These are phyloP conservation scores for Rhynchospora tenuis DNA, from an alignment of 176 grass and related monocot genomes.

Conservation along the genomic window DNA sequence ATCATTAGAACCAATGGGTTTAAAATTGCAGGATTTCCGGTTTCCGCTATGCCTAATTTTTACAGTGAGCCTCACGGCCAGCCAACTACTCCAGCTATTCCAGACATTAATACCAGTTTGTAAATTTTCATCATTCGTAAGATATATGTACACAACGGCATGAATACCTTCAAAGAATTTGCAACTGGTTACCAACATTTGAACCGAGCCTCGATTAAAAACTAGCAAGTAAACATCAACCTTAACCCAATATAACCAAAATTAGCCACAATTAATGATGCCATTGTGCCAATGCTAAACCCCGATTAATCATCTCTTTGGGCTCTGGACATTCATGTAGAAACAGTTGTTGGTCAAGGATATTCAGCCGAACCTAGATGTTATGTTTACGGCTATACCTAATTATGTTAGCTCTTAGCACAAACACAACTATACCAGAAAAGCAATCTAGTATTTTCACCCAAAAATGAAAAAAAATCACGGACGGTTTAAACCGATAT, in stretches of 20 bases:
- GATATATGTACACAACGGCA: not conserved
- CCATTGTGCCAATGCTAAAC: not conserved
- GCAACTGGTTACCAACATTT: not conserved
- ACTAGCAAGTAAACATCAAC: not conserved
- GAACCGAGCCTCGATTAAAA: not conserved
- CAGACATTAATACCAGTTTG: not conserved
- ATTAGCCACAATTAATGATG: not conserved
- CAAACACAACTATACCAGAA: no score
- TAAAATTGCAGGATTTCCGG: no score
- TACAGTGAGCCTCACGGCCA: not conserved
- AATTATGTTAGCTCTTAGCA: no score
- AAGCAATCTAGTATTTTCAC: no score
- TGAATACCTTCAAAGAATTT: not conserved
- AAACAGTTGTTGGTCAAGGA: no score
- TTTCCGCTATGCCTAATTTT: not conserved
- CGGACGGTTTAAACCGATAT: no score
- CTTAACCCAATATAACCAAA: not conserved
- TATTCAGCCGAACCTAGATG: no score
- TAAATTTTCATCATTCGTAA: not conserved
- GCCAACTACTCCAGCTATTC: not conserved
- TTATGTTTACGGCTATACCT: no score
- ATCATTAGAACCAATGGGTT: not conserved
- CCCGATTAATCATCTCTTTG: no score
- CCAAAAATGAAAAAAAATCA: no score
- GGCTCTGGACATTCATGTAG: no score